A percentile compares a stretch with the other conserved stretches of the same genome.
phyloP scores from a whole-genome alignment of 2,329 filamentous ascomycete species.

The Graphiopsis chlorocephala region DNA sequence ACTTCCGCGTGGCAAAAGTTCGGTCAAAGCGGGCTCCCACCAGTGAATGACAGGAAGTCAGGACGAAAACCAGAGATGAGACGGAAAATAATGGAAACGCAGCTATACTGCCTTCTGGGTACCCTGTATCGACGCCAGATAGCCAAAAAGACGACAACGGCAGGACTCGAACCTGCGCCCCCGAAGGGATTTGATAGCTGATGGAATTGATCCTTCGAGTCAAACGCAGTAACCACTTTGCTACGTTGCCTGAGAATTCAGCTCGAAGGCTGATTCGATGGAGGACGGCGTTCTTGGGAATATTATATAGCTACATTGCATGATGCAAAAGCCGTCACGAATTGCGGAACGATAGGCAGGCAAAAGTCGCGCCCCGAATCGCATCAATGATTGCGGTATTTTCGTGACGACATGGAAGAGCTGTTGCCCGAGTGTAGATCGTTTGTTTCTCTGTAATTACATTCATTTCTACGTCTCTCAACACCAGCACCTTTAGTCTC shows the following conservation, averaged over 20 bases:
- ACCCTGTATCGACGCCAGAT: not conserved
- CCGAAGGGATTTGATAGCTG: constrained; percentile 18
- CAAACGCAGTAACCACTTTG: constrained; percentile 20
- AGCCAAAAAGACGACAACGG: constrained; percentile 8
- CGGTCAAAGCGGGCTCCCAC: no score
- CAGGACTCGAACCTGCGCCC: constrained; percentile 19
- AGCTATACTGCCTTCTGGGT: no score
- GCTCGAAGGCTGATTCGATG: not conserved
- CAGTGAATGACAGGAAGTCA: no score
- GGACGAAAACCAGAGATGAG: not conserved
- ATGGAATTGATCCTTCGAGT: constrained; percentile 9
- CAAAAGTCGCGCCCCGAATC: constrained; percentile 11
- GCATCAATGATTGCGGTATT: not conserved
- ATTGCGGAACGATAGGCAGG: not conserved
- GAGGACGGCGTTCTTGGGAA: not conserved
- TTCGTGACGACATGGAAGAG: constrained; percentile 8
- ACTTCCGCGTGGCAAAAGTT: no score
- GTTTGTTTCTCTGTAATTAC: not conserved
- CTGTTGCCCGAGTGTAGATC: not conserved
- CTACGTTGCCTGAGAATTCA: constrained; percentile 8
- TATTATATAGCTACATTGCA: not conserved
- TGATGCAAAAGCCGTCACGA: not conserved
- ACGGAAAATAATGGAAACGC: not conserved
- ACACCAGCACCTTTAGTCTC: not conserved
- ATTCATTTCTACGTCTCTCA: not conserved